Evolutionary conservation across 1,139 yeast species (phyloP), one percentile per base, ranked within the genome.

Genomic region (Geotrichum restrictum): DNA sequence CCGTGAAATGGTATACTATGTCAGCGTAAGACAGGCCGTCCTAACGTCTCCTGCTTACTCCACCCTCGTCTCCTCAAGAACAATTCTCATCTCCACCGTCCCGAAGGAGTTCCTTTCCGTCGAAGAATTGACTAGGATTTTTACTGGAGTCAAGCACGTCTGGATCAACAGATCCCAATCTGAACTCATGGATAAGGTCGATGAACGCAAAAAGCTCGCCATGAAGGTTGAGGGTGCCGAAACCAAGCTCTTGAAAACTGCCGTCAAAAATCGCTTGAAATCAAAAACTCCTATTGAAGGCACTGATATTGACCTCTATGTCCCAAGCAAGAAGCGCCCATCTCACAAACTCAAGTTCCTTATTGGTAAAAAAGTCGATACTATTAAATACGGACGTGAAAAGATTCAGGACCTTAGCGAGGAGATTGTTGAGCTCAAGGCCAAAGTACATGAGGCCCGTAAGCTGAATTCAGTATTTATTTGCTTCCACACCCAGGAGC

Each of bases 401-500:
- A 77, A 80, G 63, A 66, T 91, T 47, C 85, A 86, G 44, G 81
- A 80, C 61, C 74, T 86, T 60, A 86, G 88, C 69, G 71, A 71
- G 19, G 82, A 85, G 59, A 82, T 93, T 59, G 74, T 73, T 51
- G 77, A 77, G 43, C 69, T 79, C 58, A 36, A 39, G 22, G 22
- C 54, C 14, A 70, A 71, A 45, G 73, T 74, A 61, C 72, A 72
- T 49, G 68, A 75, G 14, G 70, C 74, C 54, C 63, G 62, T 13
- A 73, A 77, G 19, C 65, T 70, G 47, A 70, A 70, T 54, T 85
- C 96, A 34, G 95, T 86, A 19, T 89, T 93, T 66, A 77, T 93
- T 50, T 93, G 87, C 66, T 93, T 93, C 69, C 82, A 86, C 53
- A 80, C 89, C 55, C 97, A 89, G 69, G 82, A 85, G 64, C 88